These are phyloP conservation scores for Agrocybe pediades DNA, from an alignment of 768 basidiomycete species.

Conservation along the genomic window DNA sequence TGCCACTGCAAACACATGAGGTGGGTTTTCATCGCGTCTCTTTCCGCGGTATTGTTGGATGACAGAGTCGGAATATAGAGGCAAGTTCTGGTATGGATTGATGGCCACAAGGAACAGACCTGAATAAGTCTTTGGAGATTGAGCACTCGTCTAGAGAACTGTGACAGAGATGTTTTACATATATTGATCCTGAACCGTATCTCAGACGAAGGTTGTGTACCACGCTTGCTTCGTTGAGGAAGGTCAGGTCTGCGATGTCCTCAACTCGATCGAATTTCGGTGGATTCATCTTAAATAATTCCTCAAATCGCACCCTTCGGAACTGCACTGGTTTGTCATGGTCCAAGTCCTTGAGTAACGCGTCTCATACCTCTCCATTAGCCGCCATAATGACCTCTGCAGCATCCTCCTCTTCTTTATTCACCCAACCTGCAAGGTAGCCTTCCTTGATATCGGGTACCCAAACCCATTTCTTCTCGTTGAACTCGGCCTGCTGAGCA, in stretches of 20 bases:
- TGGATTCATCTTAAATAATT: constrained; percentile 95
- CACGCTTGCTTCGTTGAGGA: constrained; percentile 97
- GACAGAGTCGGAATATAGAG: constrained; percentile 87
- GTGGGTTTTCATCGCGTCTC: constrained; percentile 89
- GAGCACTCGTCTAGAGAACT: neutral
- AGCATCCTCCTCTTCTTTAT: constrained; percentile 80
- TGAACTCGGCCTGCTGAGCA: constrained; percentile 93
- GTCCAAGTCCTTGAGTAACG: neutral
- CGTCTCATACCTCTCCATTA: constrained; percentile 70
- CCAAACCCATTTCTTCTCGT: constrained; percentile 99
- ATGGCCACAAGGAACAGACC: constrained; percentile 98
- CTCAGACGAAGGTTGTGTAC: constrained; percentile 95
- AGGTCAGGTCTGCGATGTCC: constrained; percentile 97
- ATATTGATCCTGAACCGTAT: constrained; percentile 90
- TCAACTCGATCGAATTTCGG: constrained; percentile 98
- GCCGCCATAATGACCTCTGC: constrained; percentile 86
- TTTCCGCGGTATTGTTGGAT: constrained; percentile 89
- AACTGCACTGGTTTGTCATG: constrained; percentile 20
- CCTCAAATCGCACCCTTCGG: constrained; percentile 68
- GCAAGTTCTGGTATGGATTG: constrained; percentile 93
- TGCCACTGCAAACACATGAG: constrained; percentile 96
- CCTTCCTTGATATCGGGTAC: constrained; percentile 91
- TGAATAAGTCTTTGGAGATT: constrained; percentile 73
- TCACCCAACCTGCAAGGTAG: constrained; percentile 93
- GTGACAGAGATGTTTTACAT: constrained; percentile 48